These are phyloP conservation scores for Microsporum audouinii DNA, from an alignment of 2,329 filamentous ascomycete species.

Conservation along the genomic window DNA sequence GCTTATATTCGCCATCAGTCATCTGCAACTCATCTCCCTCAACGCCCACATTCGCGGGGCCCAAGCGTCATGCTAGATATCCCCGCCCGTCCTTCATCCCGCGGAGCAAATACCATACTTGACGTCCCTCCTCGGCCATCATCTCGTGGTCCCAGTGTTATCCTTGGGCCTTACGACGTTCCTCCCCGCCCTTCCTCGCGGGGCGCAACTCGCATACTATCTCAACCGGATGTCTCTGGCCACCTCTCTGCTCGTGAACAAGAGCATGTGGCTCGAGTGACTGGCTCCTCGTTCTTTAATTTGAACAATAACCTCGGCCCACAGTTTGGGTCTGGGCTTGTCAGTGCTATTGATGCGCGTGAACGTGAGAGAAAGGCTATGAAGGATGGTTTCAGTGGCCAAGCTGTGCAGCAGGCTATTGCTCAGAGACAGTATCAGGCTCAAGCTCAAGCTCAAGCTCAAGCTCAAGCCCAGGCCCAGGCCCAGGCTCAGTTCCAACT, in stretches of 20 bases:
- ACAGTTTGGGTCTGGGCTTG: conserved; percentile 48
- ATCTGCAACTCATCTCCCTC: conserved; percentile 23
- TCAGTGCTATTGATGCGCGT: conserved; percentile 67
- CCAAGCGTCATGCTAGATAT: conserved; percentile 41
- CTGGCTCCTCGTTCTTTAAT: conserved; percentile 62
- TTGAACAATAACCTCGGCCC: conserved; percentile 43
- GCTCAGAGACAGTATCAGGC: conserved; percentile 51
- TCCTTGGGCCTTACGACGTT: conserved; percentile 35
- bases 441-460: conserved; percentile 21
- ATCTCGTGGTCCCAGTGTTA: conserved; percentile 47
- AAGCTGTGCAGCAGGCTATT: conserved; percentile 63
- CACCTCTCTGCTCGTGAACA: conserved; percentile 78
- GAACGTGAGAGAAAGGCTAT: conserved; percentile 66
- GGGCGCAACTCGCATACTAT: conserved; percentile 43
- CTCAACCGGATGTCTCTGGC: conserved; percentile 41
- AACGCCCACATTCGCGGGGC: conserved; percentile 49
- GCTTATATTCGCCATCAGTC: conserved; percentile 25
- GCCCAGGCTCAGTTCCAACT: neutral
- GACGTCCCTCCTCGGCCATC: conserved; percentile 38
- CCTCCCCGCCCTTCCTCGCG: conserved; percentile 47
- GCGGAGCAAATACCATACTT: conserved; percentile 45
- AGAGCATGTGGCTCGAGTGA: conserved; percentile 74
- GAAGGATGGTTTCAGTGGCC: conserved; percentile 56
- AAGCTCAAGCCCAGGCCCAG: conserved; percentile 16
- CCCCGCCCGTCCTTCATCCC: conserved; percentile 46